phyloP scores from a whole-genome alignment of 1,139 yeast species.

The Eremothecium gossypii region DNA sequence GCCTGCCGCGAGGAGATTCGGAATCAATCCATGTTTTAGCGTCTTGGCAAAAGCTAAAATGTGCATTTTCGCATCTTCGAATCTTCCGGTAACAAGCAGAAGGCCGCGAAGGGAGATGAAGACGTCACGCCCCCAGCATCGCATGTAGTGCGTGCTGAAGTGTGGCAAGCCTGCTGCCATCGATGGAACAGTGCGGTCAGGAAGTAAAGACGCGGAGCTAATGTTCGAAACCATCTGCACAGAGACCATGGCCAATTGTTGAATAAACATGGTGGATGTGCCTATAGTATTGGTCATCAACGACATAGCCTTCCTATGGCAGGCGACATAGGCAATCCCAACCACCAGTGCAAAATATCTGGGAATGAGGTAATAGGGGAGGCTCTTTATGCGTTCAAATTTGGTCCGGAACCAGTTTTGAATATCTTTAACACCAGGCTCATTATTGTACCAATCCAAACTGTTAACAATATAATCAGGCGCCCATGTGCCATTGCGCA shows the following conservation, averaged over 20 bases:
- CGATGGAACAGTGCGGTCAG: conserved; percentile 54
- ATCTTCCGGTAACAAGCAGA: conserved; percentile 66
- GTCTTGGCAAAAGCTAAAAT: conserved; percentile 85
- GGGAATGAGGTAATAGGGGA: conserved; percentile 78
- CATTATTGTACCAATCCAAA: conserved; percentile 44
- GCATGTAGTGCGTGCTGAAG: conserved; percentile 80
- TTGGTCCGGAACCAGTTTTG: conserved; percentile 63
- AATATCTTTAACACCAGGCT: conserved; percentile 43
- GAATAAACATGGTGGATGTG: conserved; percentile 62
- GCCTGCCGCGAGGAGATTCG: conserved; percentile 87
- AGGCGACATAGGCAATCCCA: conserved; percentile 76
- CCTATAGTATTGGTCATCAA: conserved; percentile 48
- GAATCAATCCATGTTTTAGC: conserved; percentile 89
- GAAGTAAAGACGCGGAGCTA: conserved; percentile 67
- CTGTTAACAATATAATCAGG: conserved; percentile 65
- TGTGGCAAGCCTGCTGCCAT: conserved; percentile 97
- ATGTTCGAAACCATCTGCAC: conserved; percentile 78
- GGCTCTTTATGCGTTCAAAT: conserved; percentile 50
- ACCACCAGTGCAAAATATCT: conserved; percentile 74
- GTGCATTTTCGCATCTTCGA: conserved; percentile 70
- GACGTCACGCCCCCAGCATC: conserved; percentile 98
- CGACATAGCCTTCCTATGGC: conserved; percentile 56
- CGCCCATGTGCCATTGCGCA: conserved; percentile 85
- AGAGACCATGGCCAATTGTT: conserved; percentile 70
- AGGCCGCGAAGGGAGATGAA: conserved; percentile 82